These are phyloP conservation scores for Podila horticola DNA, from an alignment of 192 early-diverging fungal genomes.

Conservation along the genomic window DNA sequence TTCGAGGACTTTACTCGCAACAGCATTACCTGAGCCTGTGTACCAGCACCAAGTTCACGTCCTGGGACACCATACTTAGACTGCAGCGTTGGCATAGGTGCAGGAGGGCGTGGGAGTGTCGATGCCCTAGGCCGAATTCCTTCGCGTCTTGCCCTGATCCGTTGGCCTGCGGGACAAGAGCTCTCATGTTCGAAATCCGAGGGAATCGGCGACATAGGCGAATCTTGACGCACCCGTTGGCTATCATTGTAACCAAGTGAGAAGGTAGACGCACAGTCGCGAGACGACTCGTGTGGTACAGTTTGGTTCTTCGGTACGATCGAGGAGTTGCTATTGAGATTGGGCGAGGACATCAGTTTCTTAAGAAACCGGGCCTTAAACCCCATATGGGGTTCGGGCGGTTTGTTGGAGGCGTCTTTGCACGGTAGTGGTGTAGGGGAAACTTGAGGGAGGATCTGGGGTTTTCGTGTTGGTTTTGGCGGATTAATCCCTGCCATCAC, in stretches of 20 bases:
- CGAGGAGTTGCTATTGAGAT: conserved; percentile 8
- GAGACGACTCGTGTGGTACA: neutral
- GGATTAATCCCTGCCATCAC: neutral
- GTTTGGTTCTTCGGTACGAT: neutral
- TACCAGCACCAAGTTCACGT: conserved; percentile 36
- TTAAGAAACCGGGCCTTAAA: conserved; percentile 31
- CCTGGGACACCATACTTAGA: conserved; percentile 46
- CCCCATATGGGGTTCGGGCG: conserved; percentile 3
- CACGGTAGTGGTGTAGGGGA: neutral
- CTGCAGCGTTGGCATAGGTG: conserved; percentile 27
- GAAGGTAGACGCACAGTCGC: neutral
- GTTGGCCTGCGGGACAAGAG: conserved; percentile 23
- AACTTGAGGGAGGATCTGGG: neutral
- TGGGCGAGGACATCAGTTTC: conserved; percentile 32
- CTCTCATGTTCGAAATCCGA: conserved; percentile 40
- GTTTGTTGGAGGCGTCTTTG: neutral
- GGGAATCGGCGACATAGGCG: conserved; percentile 13
- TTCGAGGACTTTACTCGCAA: conserved; percentile 34
- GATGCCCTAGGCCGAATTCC: conserved; percentile 4
- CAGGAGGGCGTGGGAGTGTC: conserved; percentile 1
- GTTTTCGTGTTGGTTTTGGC: neutral
- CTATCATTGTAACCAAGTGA: neutral
- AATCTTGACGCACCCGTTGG: neutral
- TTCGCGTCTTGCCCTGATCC: conserved; percentile 5
- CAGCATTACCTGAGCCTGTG: conserved; percentile 45